Evolutionary conservation across 2,329 filamentous ascomycete species (phyloP).

Genomic region (Penicillium sp.): DNA sequence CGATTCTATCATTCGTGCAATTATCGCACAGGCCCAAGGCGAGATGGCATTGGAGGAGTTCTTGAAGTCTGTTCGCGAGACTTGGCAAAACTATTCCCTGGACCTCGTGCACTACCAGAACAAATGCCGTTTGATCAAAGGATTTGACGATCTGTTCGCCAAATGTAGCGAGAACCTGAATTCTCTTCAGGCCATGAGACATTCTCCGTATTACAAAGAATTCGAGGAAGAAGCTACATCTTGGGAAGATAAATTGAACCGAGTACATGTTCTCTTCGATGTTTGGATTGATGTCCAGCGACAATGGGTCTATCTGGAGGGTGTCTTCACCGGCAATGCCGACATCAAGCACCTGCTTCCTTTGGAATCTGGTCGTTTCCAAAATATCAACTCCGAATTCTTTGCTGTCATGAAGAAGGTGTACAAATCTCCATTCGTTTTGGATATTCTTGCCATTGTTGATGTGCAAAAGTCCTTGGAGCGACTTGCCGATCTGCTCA

Average conservation of each 20-base stretch:
- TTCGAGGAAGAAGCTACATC: conserved; percentile 95
- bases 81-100: conserved; percentile 91
- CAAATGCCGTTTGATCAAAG: conserved; percentile 94
- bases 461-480: conserved; percentile 96
- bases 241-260: conserved; percentile 98
- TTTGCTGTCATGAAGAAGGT: conserved; percentile 99
- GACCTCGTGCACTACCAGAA: conserved; percentile 97
- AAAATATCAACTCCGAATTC: conserved; percentile 99
- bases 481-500: conserved; percentile 89
- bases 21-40: conserved; percentile 92
- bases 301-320: conserved; percentile 99
- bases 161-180: conserved; percentile 98
- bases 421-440: conserved; percentile 89
- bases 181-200: conserved; percentile 96
- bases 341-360: conserved; percentile 98
- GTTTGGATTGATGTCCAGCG: conserved; percentile 99
- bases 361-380: conserved; percentile 93
- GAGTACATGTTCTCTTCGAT: conserved; percentile 95
- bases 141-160: conserved; percentile 96
- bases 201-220: conserved; percentile 98
- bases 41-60: conserved; percentile 99
- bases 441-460: conserved; percentile 93
- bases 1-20: conserved; percentile 83
- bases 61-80: conserved; percentile 91
- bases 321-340: conserved; percentile 96